Conservation (phyloP, 805 yeast species). For the Candida ipomoeae region DNA sequence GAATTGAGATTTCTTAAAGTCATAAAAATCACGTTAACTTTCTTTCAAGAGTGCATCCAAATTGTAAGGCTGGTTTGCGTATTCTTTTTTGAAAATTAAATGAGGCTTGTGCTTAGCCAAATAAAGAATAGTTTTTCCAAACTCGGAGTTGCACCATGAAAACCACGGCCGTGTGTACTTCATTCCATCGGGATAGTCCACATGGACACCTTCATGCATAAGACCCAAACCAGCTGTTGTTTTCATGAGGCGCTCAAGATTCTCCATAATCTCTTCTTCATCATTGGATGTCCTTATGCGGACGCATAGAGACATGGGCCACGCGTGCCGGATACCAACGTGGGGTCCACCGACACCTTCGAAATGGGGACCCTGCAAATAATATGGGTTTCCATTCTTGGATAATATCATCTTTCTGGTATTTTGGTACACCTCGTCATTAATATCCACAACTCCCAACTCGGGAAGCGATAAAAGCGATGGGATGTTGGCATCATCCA, state of each 20-base stretch:
- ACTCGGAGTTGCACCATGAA: conserved; percentile 91
- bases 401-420: conserved; percentile 74
- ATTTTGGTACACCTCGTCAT: conserved; percentile 64
- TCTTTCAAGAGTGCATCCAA: conserved; percentile 21
- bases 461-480: conserved; percentile 78
- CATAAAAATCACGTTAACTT: background rate
- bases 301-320: conserved; percentile 87
- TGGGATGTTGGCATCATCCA: conserved; percentile 93
- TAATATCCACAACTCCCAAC: conserved; percentile 52
- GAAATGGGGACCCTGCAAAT: conserved; percentile 55
- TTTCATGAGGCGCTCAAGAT: conserved; percentile 47
- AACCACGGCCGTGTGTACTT: conserved; percentile 85
- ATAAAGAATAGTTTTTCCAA: conserved; percentile 80
- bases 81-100: conserved; percentile 53
- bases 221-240: conserved; percentile 74
- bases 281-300: conserved; percentile 70
- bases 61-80: conserved; percentile 23
- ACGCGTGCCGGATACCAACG: conserved; percentile 71
- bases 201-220: conserved; percentile 79
- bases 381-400: conserved; percentile 75
- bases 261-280: conserved; percentile 59
- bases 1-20: background rate
- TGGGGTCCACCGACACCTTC: conserved; percentile 91
- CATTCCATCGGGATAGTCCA: conserved; percentile 44
- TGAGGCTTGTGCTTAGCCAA: conserved; percentile 71